Evolutionary conservation across 345 rosid species (phyloP).

Genomic region (Firmiana major): DNA sequence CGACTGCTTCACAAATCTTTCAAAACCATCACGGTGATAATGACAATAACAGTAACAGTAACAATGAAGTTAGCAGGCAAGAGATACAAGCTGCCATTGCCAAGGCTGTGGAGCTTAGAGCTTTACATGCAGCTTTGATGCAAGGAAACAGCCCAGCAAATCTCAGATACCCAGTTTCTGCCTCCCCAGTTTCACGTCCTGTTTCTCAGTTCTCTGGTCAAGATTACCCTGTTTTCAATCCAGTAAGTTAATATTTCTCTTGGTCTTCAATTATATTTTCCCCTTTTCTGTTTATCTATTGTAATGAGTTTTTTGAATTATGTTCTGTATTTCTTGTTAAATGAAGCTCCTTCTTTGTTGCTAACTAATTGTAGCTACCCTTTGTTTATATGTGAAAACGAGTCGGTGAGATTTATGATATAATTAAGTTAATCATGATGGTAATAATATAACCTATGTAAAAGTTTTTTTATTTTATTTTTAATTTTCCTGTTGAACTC

Average conservation of each 20-base stretch:
- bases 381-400: slow-evolving; percentile 4
- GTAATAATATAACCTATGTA: too few species aligned
- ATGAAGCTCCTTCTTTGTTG: not conserved
- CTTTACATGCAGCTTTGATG: slow-evolving; percentile 74
- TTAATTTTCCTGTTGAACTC: not conserved
- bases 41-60: slow-evolving; percentile 18
- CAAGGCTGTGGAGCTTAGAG: slow-evolving; percentile 77
- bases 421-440: too few species aligned
- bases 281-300: not conserved
- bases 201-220: slow-evolving; percentile 66
- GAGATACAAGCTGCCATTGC: slow-evolving; percentile 85
- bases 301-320: not conserved
- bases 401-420: not conserved
- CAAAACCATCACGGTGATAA: slow-evolving; percentile 24
- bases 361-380: too few species aligned
- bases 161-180: slow-evolving; percentile 42
- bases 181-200: slow-evolving; percentile 66
- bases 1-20: slow-evolving; percentile 39
- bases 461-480: too few species aligned
- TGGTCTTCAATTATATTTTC: not conserved
- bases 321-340: not conserved
- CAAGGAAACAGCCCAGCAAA: slow-evolving; percentile 63
- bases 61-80: slow-evolving; percentile 40
- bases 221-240: slow-evolving; percentile 95
- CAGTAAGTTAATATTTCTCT: slow-evolving; percentile 46